Conservation (phyloP, 2,329 filamentous ascomycete genomes). For the Colletotrichum euphorbiae region DNA sequence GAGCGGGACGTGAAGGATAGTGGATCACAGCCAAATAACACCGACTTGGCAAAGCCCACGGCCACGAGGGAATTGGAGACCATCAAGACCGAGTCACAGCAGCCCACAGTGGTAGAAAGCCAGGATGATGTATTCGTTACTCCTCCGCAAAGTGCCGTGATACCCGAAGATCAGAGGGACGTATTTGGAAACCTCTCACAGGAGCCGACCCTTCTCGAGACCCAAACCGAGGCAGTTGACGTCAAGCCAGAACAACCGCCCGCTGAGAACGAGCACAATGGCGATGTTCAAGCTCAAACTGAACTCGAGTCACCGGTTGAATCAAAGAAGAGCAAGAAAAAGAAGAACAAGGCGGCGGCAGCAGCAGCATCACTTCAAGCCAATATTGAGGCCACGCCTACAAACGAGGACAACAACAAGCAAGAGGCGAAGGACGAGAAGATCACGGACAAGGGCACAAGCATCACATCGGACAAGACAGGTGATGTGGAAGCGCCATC, state of each 20-base stretch:
- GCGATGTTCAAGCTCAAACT: neutral
- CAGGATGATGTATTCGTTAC: conserved; percentile 18
- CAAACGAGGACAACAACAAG: conserved; percentile 9
- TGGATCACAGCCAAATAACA: neutral
- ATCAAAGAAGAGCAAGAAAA: conserved; percentile 48
- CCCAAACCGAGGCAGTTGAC: conserved; percentile 25
- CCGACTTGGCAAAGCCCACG: neutral
- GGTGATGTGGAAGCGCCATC: conserved; percentile 32
- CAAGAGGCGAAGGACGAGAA: conserved; percentile 26
- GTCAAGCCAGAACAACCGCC: conserved; percentile 27
- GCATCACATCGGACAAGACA: conserved; percentile 27
- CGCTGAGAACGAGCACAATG: conserved; percentile 18
- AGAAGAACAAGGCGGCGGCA: conserved; percentile 38
- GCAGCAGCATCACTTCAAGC: neutral
- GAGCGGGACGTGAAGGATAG: neutral
- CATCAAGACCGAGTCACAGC: conserved; percentile 9
- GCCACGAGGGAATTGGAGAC: neutral
- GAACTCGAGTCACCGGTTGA: conserved; percentile 20
- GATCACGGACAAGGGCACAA: conserved; percentile 19
- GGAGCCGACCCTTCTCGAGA: conserved; percentile 26
- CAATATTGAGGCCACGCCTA: neutral
- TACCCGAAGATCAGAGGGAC: neutral
- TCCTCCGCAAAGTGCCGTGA: conserved; percentile 4
- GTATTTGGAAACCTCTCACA: conserved; percentile 17
- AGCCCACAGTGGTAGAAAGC: conserved; percentile 14